Percentiles rank a stretch among this genome's conserved stretches.
These are phyloP conservation scores for baker's yeast (Saccharomyces cerevisiae) DNA, from an alignment of 805 yeast genomes.

Conservation along the genomic window DNA sequence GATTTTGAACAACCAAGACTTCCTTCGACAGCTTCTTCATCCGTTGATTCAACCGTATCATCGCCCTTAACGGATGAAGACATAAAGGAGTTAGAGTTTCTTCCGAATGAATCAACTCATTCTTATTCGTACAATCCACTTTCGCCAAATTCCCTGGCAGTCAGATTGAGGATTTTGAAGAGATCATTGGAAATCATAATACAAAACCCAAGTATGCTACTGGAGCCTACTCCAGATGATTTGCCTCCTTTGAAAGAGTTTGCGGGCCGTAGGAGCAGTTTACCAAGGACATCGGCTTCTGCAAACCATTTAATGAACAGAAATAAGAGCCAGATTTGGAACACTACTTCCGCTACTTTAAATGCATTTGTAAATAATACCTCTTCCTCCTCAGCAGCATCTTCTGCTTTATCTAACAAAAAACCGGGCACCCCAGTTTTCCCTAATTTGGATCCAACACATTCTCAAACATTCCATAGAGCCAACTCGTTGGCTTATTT, in stretches of 20 bases:
- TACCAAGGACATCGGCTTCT: background rate
- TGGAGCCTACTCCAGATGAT: slow-evolving; percentile 8
- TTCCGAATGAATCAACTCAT: slow-evolving; percentile 74
- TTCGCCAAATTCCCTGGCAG: slow-evolving; percentile 71
- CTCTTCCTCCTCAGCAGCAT: background rate
- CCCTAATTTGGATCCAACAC: background rate
- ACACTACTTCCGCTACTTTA: slow-evolving; percentile 18
- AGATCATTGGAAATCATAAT: slow-evolving; percentile 67
- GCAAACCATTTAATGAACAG: background rate
- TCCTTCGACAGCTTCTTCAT: background rate
- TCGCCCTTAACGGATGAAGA: slow-evolving; percentile 23
- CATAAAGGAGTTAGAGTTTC: slow-evolving; percentile 42
- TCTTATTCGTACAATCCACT: slow-evolving; percentile 79
- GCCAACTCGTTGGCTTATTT: slow-evolving; percentile 16
- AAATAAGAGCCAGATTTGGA: background rate
- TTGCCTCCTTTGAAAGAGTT: background rate
- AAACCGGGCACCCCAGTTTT: background rate
- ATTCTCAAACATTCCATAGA: slow-evolving; percentile 9
- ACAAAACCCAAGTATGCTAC: slow-evolving; percentile 43
- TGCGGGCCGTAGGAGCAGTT: background rate
- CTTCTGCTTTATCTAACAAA: background rate
- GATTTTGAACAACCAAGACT: background rate
- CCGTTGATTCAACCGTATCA: slow-evolving; percentile 2
- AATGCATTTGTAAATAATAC: slow-evolving; percentile 26
- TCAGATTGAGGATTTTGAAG: slow-evolving; percentile 64